Conservation (phyloP, 2,329 filamentous ascomycete genomes). For the Leptosphaerulina australis region DNA sequence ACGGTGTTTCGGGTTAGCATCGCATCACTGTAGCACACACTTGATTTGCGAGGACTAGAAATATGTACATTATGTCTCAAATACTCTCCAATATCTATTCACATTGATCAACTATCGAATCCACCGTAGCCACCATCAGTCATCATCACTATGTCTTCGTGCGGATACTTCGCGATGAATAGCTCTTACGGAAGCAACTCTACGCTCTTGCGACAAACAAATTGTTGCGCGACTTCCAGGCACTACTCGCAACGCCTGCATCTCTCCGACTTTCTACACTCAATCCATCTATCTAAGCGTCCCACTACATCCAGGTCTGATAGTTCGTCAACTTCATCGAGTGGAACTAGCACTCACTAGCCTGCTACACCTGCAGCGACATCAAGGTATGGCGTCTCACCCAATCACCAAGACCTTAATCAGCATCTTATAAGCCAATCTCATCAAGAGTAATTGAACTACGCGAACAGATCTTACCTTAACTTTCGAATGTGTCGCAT, state of each 20-base stretch:
- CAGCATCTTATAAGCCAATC: conserved; percentile 6
- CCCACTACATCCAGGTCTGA: background rate
- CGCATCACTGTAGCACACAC: conserved; percentile 14
- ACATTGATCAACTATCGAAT: background rate
- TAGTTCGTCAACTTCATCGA: background rate
- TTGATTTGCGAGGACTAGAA: background rate
- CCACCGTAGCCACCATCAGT: background rate
- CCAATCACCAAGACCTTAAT: background rate
- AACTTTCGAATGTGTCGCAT: conserved; percentile 1
- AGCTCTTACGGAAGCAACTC: conserved; percentile 23
- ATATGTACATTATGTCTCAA: conserved; percentile 15
- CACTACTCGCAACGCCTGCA: conserved; percentile 22
- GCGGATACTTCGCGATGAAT: conserved; percentile 19
- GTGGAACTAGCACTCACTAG: conserved; percentile 4
- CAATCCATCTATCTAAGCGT: conserved; percentile 1
- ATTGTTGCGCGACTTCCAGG: conserved; percentile 10
- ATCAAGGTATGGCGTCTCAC: background rate
- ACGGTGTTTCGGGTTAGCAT: conserved; percentile 13
- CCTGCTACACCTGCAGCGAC: conserved; percentile 30
- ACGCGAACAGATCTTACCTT: background rate
- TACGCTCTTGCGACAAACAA: conserved; percentile 16
- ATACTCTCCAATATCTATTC: conserved; percentile 8
- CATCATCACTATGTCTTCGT: conserved; percentile 12
- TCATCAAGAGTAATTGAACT: background rate
- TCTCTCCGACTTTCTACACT: conserved; percentile 13